Evolutionary conservation across 2,329 filamentous ascomycete species (phyloP).

Genomic region (Salinomyces thailandicus): DNA sequence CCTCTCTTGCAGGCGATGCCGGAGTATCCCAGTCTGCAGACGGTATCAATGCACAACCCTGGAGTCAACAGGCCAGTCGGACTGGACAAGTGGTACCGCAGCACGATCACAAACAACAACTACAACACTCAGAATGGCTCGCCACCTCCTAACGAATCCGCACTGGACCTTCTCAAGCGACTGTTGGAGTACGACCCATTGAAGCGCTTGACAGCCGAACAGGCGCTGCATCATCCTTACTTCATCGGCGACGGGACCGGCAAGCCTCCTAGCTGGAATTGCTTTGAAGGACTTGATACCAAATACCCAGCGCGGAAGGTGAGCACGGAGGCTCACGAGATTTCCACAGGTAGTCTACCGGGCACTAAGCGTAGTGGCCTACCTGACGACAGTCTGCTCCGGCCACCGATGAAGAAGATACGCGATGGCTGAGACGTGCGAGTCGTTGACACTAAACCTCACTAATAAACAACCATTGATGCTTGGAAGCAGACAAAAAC

Average conservation of each 20-base stretch:
- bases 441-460: no score
- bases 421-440: slow-evolving; percentile 38
- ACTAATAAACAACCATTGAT: no score
- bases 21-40: slow-evolving; percentile 49
- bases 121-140: slow-evolving; percentile 27
- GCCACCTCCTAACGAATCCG: slow-evolving; percentile 50
- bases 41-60: slow-evolving; percentile 34
- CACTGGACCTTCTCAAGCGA: slow-evolving; percentile 64
- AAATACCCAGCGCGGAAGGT: slow-evolving; percentile 87
- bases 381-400: slow-evolving; percentile 65
- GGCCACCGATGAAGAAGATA: slow-evolving; percentile 42
- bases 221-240: slow-evolving; percentile 84
- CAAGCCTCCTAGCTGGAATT: slow-evolving; percentile 57
- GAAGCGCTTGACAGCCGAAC: slow-evolving; percentile 74
- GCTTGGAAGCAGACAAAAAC: no score
- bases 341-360: slow-evolving; percentile 76
- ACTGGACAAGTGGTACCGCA: slow-evolving; percentile 58
- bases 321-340: slow-evolving; percentile 91
- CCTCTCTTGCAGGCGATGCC: slow-evolving; percentile 75
- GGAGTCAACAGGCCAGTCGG: slow-evolving; percentile 44
- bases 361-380: slow-evolving; percentile 83
- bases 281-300: slow-evolving; percentile 78
- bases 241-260: slow-evolving; percentile 45
- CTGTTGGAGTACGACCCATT: slow-evolving; percentile 89
- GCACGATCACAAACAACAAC: slow-evolving; percentile 38